Percentiles rank a stretch among this genome's conserved stretches.
phyloP scores from a whole-genome alignment of 2,329 filamentous ascomycete genomes.

The Colletotrichum lentis region DNA sequence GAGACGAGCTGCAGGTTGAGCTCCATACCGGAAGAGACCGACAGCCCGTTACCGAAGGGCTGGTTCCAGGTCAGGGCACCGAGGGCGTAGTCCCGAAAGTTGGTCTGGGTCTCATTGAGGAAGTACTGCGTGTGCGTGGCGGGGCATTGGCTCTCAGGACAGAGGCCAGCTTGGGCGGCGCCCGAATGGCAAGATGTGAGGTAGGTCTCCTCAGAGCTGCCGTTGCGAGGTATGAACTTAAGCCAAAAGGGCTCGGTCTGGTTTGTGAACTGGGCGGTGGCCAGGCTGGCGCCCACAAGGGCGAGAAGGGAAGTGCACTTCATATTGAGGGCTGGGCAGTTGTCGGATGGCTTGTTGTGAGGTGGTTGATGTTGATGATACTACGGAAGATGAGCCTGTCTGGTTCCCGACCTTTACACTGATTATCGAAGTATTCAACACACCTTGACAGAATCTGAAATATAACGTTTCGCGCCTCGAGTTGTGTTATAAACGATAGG shows the following conservation, averaged over 20 bases:
- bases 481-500: not conserved
- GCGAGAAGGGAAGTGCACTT: constrained; percentile 10
- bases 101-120: constrained; percentile 16
- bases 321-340: constrained; percentile 17
- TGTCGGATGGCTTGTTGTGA: not conserved
- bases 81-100: constrained; percentile 1
- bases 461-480: not conserved
- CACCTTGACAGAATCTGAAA: constrained; percentile 1
- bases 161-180: constrained; percentile 33
- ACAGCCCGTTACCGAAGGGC: constrained; percentile 26
- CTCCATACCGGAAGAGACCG: constrained; percentile 4
- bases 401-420: constrained; percentile 7
- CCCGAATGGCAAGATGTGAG: constrained; percentile 33
- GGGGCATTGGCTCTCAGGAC: constrained; percentile 12
- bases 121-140: constrained; percentile 16
- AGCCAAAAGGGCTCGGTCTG: constrained; percentile 32
- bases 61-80: constrained; percentile 33
- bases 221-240: constrained; percentile 3
- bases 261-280: constrained; percentile 17
- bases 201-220: constrained; percentile 19
- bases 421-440: not conserved
- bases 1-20: constrained; percentile 25
- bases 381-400: not conserved
- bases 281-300: constrained; percentile 16
- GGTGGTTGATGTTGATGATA: not conserved